Conservation (phyloP, 164 flowering plant species). For the Houttuynia cordata region DNA sequence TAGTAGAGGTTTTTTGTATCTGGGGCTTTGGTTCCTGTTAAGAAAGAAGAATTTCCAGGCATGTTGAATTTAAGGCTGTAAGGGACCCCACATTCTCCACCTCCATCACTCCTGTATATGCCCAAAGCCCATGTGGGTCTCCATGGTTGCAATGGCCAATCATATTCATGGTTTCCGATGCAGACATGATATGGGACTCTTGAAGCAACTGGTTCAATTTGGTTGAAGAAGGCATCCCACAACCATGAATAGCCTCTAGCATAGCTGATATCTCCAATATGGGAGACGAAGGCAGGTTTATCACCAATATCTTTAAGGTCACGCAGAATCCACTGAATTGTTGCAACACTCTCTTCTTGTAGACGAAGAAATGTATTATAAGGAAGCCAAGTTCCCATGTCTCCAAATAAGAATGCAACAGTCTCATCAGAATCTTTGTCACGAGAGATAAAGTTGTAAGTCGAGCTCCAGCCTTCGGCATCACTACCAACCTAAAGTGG, state of each 20-base stretch:
- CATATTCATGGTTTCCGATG: constrained; percentile 96
- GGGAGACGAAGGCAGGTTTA: constrained; percentile 83
- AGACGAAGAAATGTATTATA: constrained; percentile 68
- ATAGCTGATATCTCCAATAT: constrained; percentile 96
- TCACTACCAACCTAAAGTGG: constrained; percentile 80
- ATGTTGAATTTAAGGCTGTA: constrained; percentile 82
- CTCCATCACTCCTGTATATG: constrained; percentile 63
- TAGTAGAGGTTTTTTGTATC: constrained; percentile 75
- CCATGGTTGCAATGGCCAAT: constrained; percentile 96
- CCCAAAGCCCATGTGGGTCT: constrained; percentile 65
- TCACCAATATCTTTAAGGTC: constrained; percentile 82
- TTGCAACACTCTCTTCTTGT: constrained; percentile 82
- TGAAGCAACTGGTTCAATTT: constrained; percentile 81
- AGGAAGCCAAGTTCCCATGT: constrained; percentile 86
- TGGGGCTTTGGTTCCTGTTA: constrained; percentile 68
- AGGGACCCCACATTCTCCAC: constrained; percentile 98
- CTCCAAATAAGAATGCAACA: constrained; percentile 80
- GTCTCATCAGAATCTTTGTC: constrained; percentile 55
- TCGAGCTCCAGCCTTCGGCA: constrained; percentile 68
- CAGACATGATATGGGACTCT: constrained; percentile 83
- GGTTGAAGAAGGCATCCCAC: constrained; percentile 89
- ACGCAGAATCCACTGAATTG: constrained; percentile 80
- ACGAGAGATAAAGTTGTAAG: constrained; percentile 54
- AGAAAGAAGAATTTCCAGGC: constrained; percentile 87
- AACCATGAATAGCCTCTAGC: constrained; percentile 95